phyloP scores from a whole-genome alignment of 2,329 filamentous ascomycete species.

The Claviceps africana region DNA sequence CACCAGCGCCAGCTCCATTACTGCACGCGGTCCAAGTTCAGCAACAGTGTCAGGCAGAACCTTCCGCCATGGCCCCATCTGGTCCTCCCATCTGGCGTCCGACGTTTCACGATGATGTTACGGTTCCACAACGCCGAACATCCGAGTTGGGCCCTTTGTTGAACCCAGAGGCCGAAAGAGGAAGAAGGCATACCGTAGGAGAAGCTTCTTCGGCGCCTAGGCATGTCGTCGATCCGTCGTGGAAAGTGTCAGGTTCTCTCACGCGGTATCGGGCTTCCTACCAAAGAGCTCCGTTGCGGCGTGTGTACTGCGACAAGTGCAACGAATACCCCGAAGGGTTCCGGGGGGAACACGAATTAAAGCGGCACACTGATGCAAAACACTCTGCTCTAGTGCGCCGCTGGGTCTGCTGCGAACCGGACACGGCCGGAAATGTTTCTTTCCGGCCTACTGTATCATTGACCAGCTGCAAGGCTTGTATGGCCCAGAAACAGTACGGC shows the following conservation, averaged over 20 bases:
- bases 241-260: slow-evolving; percentile 28
- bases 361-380: slow-evolving; percentile 50
- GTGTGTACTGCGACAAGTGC: slow-evolving; percentile 66
- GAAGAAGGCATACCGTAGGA: slow-evolving; percentile 31
- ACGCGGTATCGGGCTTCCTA: slow-evolving; percentile 27
- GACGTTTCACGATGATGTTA: slow-evolving; percentile 8
- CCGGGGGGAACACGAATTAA: slow-evolving; percentile 75
- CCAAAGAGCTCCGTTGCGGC: slow-evolving; percentile 46
- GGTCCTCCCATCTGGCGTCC: slow-evolving; percentile 5
- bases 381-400: slow-evolving; percentile 40
- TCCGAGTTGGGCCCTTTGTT: slow-evolving; percentile 3
- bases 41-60: slow-evolving; percentile 5
- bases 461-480: slow-evolving; percentile 41
- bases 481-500: slow-evolving; percentile 42
- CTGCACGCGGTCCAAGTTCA: slow-evolving; percentile 2
- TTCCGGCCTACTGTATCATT: slow-evolving; percentile 38
- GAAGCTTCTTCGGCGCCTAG: slow-evolving; percentile 29
- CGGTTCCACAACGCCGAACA: slow-evolving; percentile 3
- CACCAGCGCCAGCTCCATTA: slow-evolving; percentile 1
- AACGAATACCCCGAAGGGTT: slow-evolving; percentile 76
- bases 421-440: slow-evolving; percentile 19
- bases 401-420: slow-evolving; percentile 42
- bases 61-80: background rate
- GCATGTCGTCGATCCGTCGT: slow-evolving; percentile 20
- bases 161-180: slow-evolving; percentile 8